A percentile compares a stretch with the other conserved stretches of the same genome.
Evolutionary conservation across 768 basidiomycete genomes (phyloP).

Genomic region (Lactarius psammicola): DNA sequence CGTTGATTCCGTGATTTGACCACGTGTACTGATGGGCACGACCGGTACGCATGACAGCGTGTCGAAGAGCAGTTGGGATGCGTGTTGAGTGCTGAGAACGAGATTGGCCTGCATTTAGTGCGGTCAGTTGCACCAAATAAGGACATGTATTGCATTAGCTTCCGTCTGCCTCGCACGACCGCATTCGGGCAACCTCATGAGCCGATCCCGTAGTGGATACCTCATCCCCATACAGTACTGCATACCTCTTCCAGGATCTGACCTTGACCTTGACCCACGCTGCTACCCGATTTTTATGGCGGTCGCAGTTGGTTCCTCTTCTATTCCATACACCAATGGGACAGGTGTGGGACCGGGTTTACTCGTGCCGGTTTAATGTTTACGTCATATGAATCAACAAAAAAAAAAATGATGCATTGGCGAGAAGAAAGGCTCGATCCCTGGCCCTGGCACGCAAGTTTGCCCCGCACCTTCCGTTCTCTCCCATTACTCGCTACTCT

Average conservation of each 20-base stretch:
- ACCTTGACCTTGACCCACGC: slow-evolving; percentile 6
- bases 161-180: slow-evolving; percentile 57
- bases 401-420: slow-evolving; percentile 2
- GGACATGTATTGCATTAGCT: slow-evolving; percentile 97
- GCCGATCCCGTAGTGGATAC: not conserved
- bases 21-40: slow-evolving; percentile 8
- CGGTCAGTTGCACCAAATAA: slow-evolving; percentile 94
- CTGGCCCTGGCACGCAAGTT: not conserved
- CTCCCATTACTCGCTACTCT: slow-evolving; percentile 1
- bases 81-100: slow-evolving; percentile 46
- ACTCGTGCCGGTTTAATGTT: not conserved
- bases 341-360: not conserved
- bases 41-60: slow-evolving; percentile 46
- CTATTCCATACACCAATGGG: not conserved
- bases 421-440: not conserved
- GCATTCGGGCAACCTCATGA: slow-evolving; percentile 34
- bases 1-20: slow-evolving; percentile 17
- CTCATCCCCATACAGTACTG: not conserved
- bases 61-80: slow-evolving; percentile 65
- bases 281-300: not conserved
- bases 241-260: slow-evolving; percentile 5
- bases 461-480: slow-evolving; percentile 11
- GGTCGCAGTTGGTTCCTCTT: not conserved
- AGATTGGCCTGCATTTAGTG: slow-evolving; percentile 66
- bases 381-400: slow-evolving; percentile 22